Evolutionary conservation across 140 eudicot species (phyloP).

Genomic region (Senecio squalidus): DNA sequence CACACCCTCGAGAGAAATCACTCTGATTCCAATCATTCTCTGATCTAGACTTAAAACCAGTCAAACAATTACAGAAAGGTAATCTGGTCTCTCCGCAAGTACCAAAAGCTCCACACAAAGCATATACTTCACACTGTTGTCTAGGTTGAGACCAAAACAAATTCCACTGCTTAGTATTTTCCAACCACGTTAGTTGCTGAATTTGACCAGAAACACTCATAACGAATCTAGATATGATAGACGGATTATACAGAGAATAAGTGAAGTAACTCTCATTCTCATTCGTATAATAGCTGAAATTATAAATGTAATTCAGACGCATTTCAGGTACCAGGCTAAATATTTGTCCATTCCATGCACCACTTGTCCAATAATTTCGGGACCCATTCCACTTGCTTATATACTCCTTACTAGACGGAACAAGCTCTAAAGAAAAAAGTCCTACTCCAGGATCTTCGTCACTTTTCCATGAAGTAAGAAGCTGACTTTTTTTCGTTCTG

Average conservation of each 20-base stretch:
- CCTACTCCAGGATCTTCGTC: slow-evolving; percentile 47
- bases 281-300: slow-evolving; percentile 33
- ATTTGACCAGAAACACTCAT: slow-evolving; percentile 54
- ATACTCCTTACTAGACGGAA: slow-evolving; percentile 19
- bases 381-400: slow-evolving; percentile 24
- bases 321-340: slow-evolving; percentile 56
- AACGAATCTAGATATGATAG: slow-evolving; percentile 30
- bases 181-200: slow-evolving; percentile 37
- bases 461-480: slow-evolving; percentile 69
- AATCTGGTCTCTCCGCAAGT: slow-evolving; percentile 20
- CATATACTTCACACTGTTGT: slow-evolving; percentile 41
- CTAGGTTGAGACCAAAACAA: slow-evolving; percentile 56
- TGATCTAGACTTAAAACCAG: slow-evolving; percentile 32
- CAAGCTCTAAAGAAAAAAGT: slow-evolving; percentile 16
- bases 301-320: slow-evolving; percentile 30
- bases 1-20: slow-evolving; percentile 25
- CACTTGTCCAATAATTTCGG: slow-evolving; percentile 34
- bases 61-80: slow-evolving; percentile 45
- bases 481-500: slow-evolving; percentile 24
- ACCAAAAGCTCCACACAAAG: slow-evolving; percentile 52
- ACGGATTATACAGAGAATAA: slow-evolving; percentile 26
- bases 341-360: slow-evolving; percentile 24
- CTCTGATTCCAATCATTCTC: slow-evolving; percentile 29
- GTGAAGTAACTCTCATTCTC: slow-evolving; percentile 55
- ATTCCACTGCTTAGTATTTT: slow-evolving; percentile 27